Evolutionary conservation across 192 early-diverging fungal species (phyloP).

Genomic region (Umbelopsis vinacea): DNA sequence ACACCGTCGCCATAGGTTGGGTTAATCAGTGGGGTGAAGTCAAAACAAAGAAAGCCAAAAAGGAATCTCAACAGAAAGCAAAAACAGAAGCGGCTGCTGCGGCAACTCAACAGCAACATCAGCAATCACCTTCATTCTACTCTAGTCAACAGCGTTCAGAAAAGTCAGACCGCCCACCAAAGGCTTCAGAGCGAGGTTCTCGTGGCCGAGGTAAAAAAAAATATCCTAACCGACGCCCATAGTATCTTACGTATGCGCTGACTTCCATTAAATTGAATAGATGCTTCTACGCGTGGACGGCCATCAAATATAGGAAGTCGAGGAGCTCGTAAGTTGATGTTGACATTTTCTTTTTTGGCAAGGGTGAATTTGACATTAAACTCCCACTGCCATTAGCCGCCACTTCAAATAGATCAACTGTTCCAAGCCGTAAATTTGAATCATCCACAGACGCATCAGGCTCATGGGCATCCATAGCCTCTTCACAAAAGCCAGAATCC

Average conservation of each 20-base stretch:
- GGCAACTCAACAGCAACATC: conserved; percentile 20
- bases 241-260: not conserved
- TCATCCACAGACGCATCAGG: conserved; percentile 30
- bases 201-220: conserved; percentile 19
- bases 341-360: not conserved
- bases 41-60: conserved; percentile 72
- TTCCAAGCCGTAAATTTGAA: conserved; percentile 9
- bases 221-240: not conserved
- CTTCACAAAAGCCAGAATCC: conserved; percentile 17
- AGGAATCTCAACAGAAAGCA: conserved; percentile 59
- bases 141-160: conserved; percentile 16
- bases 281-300: conserved; percentile 15
- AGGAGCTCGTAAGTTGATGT: conserved; percentile 13
- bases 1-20: conserved; percentile 59
- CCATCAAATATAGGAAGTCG: conserved; percentile 19
- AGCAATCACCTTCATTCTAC: conserved; percentile 19
- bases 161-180: conserved; percentile 14
- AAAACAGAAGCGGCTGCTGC: conserved; percentile 34
- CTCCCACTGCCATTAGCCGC: not conserved
- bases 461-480: conserved; percentile 52
- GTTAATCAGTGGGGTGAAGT: conserved; percentile 87
- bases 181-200: conserved; percentile 6
- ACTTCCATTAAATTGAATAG: not conserved
- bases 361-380: not conserved
- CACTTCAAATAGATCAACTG: conserved; percentile 25